Conservation (phyloP, 2,329 filamentous ascomycete genomes). For the Dactylellina haptotyla region DNA sequence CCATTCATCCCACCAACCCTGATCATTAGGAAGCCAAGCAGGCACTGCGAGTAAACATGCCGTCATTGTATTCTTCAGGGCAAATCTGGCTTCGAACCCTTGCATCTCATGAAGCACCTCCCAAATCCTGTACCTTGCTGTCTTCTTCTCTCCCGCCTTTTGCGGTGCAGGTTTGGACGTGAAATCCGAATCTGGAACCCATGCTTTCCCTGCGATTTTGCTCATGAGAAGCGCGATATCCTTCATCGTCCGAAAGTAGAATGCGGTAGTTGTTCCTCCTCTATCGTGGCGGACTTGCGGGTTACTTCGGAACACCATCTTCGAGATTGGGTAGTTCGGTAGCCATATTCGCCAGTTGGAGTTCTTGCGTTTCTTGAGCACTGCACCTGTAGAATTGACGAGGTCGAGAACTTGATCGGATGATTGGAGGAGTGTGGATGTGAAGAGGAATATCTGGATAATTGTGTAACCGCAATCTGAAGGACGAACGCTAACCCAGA, state of each 20-base stretch:
- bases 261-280: constrained; percentile 69
- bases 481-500: constrained; percentile 40
- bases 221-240: constrained; percentile 62
- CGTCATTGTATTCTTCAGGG: constrained; percentile 68
- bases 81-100: constrained; percentile 70
- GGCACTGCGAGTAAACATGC: constrained; percentile 66
- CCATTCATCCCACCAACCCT: constrained; percentile 68
- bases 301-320: constrained; percentile 68
- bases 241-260: constrained; percentile 62
- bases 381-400: constrained; percentile 63
- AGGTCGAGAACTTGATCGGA: constrained; percentile 40
- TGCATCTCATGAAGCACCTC: constrained; percentile 66
- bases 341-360: constrained; percentile 63
- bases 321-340: constrained; percentile 68
- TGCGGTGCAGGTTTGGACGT: constrained; percentile 8
- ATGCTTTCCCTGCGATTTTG: constrained; percentile 61
- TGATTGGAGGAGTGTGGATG: constrained; percentile 40
- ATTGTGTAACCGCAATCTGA: constrained; percentile 36
- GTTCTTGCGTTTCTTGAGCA: constrained; percentile 63
- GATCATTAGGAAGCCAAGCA: constrained; percentile 65
- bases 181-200: constrained; percentile 50
- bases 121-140: constrained; percentile 66
- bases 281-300: constrained; percentile 70
- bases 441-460: constrained; percentile 51
- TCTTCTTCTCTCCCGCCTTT: constrained; percentile 60